Conservation (phyloP, 1,284 basidiomycete genomes). For the Pascua sp. region DNA sequence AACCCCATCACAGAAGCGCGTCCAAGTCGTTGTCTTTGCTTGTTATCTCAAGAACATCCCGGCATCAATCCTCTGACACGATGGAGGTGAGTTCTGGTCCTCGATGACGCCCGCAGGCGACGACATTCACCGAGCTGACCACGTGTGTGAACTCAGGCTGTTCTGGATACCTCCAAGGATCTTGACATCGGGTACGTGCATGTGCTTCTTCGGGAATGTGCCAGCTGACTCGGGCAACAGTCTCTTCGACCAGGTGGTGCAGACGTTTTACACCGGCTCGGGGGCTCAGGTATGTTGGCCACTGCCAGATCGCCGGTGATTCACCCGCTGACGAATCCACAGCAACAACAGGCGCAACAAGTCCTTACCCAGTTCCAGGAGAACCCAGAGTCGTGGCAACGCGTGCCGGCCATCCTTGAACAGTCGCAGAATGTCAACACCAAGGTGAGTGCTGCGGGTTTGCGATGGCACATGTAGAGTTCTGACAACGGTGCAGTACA, state of each 20-base stretch:
- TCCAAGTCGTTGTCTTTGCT: no score
- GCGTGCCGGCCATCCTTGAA: constrained; percentile 92
- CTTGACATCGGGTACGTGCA: constrained; percentile 63
- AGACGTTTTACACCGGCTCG: constrained; percentile 73
- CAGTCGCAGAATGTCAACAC: constrained; percentile 80
- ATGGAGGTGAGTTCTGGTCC: constrained; percentile 36
- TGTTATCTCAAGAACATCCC: no score
- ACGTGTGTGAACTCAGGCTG: constrained; percentile 54
- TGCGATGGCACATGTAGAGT: neutral
- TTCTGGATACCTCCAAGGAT: constrained; percentile 81
- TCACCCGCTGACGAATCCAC: constrained; percentile 12
- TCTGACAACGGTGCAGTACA: constrained; percentile 61
- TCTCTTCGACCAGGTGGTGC: constrained; percentile 79
- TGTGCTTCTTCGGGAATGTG: neutral
- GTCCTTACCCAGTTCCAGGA: constrained; percentile 95
- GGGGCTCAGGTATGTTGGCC: constrained; percentile 63
- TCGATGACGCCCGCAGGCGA: neutral
- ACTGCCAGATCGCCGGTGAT: neutral
- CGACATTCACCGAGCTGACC: neutral
- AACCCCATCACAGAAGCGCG: no score
- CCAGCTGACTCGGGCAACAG: constrained; percentile 25
- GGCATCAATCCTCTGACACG: constrained; percentile 11
- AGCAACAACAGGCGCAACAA: constrained; percentile 90
- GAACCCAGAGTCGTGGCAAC: constrained; percentile 95
- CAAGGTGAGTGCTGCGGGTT: constrained; percentile 60